Percentiles rank a stretch among this genome's conserved stretches.
These are phyloP conservation scores for Pythium rhizo-oryzae DNA, from an alignment of 352 stramenopile species.

Conservation along the genomic window DNA sequence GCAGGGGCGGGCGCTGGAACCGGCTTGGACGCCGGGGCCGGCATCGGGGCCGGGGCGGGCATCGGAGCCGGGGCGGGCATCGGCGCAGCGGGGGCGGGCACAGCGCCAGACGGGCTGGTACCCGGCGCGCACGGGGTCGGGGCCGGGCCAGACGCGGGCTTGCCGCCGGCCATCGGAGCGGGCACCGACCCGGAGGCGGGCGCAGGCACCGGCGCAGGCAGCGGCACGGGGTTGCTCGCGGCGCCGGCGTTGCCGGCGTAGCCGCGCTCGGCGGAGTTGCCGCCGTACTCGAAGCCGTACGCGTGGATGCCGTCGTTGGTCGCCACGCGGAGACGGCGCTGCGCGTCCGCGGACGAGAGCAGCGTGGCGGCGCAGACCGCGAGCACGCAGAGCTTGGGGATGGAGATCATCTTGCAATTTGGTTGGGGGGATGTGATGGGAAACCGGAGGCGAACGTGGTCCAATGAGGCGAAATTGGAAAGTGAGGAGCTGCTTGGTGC, in stretches of 20 bases:
- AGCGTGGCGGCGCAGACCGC: too few relatives aligned
- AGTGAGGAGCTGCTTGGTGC: too few relatives aligned
- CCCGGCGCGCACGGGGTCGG: not conserved
- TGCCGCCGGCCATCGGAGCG: not conserved
- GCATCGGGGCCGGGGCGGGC: not conserved
- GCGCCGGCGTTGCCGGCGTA: too few relatives aligned
- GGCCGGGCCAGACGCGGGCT: not conserved
- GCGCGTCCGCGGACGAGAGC: too few relatives aligned
- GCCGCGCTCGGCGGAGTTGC: too few relatives aligned
- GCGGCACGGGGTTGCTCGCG: not conserved
- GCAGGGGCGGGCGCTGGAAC: not conserved
- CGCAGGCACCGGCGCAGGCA: not conserved
- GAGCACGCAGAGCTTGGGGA: too few relatives aligned
- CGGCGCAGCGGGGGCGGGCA: not conserved
- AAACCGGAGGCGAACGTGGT: too few relatives aligned
- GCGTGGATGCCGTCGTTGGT: not conserved
- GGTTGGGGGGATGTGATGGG: too few relatives aligned
- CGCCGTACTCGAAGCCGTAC: not conserved
- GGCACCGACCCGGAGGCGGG: not conserved
- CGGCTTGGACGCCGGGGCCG: not conserved
- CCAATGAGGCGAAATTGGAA: too few relatives aligned
- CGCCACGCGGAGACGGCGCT: not conserved
- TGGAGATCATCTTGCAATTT: too few relatives aligned
- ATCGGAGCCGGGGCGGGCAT: not conserved
- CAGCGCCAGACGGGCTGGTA: not conserved